phyloP scores from a whole-genome alignment of 306 rosid species.

The Hippophae tibetana region DNA sequence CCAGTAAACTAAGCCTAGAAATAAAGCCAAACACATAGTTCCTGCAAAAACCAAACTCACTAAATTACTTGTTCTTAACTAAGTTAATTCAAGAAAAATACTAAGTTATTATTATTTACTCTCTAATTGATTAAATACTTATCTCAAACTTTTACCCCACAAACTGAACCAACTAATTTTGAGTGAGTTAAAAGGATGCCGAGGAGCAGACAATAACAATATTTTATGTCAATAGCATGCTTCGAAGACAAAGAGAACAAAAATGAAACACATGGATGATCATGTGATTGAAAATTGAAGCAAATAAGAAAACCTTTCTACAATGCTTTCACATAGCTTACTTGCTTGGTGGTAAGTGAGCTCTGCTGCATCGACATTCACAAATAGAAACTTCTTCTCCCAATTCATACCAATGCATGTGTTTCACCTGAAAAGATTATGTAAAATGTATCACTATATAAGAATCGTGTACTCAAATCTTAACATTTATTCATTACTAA shows the following conservation, averaged over 20 bases:
- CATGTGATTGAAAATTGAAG: neutral
- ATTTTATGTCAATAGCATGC: constrained; percentile 9
- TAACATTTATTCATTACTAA: neutral
- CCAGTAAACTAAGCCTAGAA: too few species aligned
- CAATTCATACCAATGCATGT: constrained; percentile 81
- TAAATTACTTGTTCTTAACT: too few species aligned
- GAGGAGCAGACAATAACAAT: constrained; percentile 7
- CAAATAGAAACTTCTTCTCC: constrained; percentile 71
- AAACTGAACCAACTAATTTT: too few species aligned
- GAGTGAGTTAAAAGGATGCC: too few species aligned
- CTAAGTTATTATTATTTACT: too few species aligned
- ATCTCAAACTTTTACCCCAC: too few species aligned
- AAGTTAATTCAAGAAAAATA: too few species aligned
- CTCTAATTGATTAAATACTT: too few species aligned
- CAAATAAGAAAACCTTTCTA: constrained; percentile 4
- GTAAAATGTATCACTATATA: neutral
- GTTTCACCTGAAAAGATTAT: constrained; percentile 55
- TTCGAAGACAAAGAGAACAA: constrained; percentile 14
- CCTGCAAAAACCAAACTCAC: too few species aligned
- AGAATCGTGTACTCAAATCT: too few species aligned
- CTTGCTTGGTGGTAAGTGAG: constrained; percentile 92
- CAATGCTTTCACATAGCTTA: constrained; percentile 27
- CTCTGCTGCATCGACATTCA: constrained; percentile 93
- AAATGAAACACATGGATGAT: neutral
- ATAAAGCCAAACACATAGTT: too few species aligned